Conservation (phyloP, 192 early-diverging fungal species). For the Cladochytrium replicatum region DNA sequence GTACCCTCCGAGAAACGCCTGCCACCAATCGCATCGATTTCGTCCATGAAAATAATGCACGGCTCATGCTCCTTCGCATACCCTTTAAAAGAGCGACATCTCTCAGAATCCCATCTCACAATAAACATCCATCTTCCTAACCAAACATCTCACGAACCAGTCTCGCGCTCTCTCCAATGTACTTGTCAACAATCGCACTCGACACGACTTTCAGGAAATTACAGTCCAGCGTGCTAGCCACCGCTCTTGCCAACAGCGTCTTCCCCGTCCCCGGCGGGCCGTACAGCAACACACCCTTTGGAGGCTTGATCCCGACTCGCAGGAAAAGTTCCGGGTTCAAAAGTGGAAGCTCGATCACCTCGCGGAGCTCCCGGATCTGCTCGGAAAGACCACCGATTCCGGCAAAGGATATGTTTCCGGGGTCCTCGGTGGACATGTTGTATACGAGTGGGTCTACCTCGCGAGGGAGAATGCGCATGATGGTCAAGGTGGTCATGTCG, state of each 20-base stretch:
- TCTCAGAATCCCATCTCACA: neutral
- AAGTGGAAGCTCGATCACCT: conserved; percentile 97
- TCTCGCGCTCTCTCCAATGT: conserved; percentile 97
- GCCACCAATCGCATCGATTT: conserved; percentile 99
- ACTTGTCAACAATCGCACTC: conserved; percentile 99
- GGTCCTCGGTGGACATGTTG: conserved; percentile 98
- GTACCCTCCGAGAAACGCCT: conserved; percentile 98
- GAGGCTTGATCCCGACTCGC: conserved; percentile 95
- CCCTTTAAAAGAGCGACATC: conserved; percentile 23
- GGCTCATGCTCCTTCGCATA: conserved; percentile 99
- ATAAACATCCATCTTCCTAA: conserved; percentile 23
- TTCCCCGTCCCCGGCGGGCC: conserved; percentile 98
- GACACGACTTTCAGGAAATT: conserved; percentile 99
- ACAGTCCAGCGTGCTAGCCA: conserved; percentile 93
- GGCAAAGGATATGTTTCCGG: conserved; percentile 89
- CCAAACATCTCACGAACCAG: conserved; percentile 99
- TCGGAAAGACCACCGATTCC: conserved; percentile 93
- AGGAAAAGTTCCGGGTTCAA: conserved; percentile 98
- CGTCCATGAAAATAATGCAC: conserved; percentile 99
- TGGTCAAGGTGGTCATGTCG: conserved; percentile 99
- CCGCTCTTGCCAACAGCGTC: conserved; percentile 92
- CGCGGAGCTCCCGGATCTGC: conserved; percentile 95
- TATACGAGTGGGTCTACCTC: conserved; percentile 99
- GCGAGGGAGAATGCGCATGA: conserved; percentile 95
- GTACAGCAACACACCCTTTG: conserved; percentile 95